A percentile compares a stretch with the other conserved stretches of the same genome.
Evolutionary conservation across 768 basidiomycete genomes (phyloP).

Genomic region (Trametes cingulata): DNA sequence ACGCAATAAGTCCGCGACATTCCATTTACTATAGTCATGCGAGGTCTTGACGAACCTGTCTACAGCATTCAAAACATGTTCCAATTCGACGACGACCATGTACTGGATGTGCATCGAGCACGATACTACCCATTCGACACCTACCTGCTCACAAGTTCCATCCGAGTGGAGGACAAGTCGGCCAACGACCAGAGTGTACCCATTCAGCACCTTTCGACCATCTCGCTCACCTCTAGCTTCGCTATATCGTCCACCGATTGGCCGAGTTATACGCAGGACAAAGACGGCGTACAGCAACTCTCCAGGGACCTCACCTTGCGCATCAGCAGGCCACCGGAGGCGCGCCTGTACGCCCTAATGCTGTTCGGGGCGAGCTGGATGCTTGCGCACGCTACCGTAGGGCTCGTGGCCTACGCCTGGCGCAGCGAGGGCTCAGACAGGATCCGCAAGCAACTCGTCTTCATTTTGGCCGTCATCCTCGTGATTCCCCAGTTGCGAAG

Average conservation of each 20-base stretch:
- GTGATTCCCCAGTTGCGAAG: slow-evolving; percentile 52
- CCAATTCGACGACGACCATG: slow-evolving; percentile 58
- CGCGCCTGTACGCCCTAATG: slow-evolving; percentile 45
- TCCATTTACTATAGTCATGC: not conserved
- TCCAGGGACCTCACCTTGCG: slow-evolving; percentile 48
- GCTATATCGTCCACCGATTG: slow-evolving; percentile 42
- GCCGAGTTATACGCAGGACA: slow-evolving; percentile 36
- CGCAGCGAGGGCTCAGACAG: slow-evolving; percentile 33
- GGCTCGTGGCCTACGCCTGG: slow-evolving; percentile 46
- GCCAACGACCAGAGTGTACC: slow-evolving; percentile 37
- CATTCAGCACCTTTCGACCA: slow-evolving; percentile 45
- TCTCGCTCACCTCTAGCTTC: slow-evolving; percentile 50
- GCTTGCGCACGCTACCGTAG: slow-evolving; percentile 52
- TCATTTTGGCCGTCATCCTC: slow-evolving; percentile 43
- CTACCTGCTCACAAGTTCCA: slow-evolving; percentile 49
- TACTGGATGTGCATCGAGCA: slow-evolving; percentile 54
- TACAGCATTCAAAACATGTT: slow-evolving; percentile 53
- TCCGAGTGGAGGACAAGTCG: slow-evolving; percentile 41
- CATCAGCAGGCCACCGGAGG: slow-evolving; percentile 46
- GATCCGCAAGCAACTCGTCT: slow-evolving; percentile 41
- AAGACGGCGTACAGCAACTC: slow-evolving; percentile 27
- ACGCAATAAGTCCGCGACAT: slow-evolving; percentile 42
- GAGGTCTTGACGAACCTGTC: not conserved
- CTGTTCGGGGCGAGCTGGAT: slow-evolving; percentile 54
- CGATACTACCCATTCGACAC: slow-evolving; percentile 60